These are phyloP conservation scores for Hyparrhenia diplandra DNA, from an alignment of 176 grass and related monocot species.

Conservation along the genomic window DNA sequence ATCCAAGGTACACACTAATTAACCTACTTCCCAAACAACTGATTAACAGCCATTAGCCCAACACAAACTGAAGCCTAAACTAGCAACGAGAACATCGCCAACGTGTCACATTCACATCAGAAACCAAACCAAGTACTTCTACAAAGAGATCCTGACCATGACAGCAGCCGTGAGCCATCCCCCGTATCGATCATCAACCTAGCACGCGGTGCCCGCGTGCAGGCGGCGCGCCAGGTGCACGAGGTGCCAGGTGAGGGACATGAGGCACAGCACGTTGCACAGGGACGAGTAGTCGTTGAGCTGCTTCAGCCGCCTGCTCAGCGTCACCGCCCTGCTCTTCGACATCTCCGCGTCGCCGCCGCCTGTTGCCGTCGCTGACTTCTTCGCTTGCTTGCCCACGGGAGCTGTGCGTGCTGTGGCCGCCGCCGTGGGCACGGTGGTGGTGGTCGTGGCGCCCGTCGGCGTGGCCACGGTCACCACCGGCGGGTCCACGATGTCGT, in stretches of 20 bases:
- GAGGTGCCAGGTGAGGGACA: constrained; percentile 85
- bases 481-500: constrained; percentile 46
- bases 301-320: constrained; percentile 52
- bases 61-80: neutral
- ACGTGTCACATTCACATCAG: neutral
- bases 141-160: neutral
- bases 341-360: constrained; percentile 33
- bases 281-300: constrained; percentile 79
- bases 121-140: neutral
- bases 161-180: neutral
- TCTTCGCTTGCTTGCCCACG: neutral
- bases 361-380: neutral
- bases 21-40: neutral
- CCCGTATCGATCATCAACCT: too few relatives aligned
- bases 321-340: constrained; percentile 36
- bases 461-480: neutral
- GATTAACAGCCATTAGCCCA: neutral
- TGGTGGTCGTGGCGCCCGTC: neutral
- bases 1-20: neutral
- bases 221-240: constrained; percentile 66
- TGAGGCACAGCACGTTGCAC: constrained; percentile 59
- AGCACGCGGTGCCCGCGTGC: constrained; percentile 29
- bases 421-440: neutral
- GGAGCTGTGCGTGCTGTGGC: neutral
- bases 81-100: neutral